phyloP scores from a whole-genome alignment of 228 moss, liverwort and hornwort genomes.

The Sphagnum fallax region DNA sequence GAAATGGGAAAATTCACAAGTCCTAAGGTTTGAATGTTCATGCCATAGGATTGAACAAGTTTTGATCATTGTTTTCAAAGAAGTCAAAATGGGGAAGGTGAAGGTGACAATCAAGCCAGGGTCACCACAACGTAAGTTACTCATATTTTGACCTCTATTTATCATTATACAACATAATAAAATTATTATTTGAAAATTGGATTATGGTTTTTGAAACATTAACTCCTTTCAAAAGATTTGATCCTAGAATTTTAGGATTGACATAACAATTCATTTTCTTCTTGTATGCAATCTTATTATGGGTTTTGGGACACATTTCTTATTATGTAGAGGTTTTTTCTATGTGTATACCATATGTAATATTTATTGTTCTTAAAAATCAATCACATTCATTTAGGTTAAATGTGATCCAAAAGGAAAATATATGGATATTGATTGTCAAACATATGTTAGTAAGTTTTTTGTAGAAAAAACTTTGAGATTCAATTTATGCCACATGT shows the following conservation, averaged over 20 bases:
- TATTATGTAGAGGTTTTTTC: background rate
- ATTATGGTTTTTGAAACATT: background rate
- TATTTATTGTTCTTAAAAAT: too few species aligned
- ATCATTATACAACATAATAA: background rate
- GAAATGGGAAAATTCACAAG: too few species aligned
- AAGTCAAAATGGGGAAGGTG: background rate
- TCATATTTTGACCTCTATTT: background rate
- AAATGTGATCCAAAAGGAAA: background rate
- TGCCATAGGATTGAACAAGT: too few species aligned
- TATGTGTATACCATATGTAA: too few species aligned
- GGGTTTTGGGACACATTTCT: background rate
- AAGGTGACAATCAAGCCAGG: background rate
- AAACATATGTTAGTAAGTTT: background rate
- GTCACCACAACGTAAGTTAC: conserved; percentile 1
- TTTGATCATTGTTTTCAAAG: too few species aligned
- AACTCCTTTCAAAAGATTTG: background rate
- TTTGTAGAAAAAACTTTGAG: too few species aligned
- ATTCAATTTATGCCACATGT: background rate
- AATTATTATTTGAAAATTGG: too few species aligned
- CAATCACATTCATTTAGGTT: background rate
- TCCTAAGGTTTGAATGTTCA: too few species aligned
- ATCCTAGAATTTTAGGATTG: background rate
- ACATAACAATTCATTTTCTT: background rate
- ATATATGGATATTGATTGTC: background rate
- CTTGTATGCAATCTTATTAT: background rate